phyloP scores from a whole-genome alignment of 2,329 filamentous ascomycete species.

The Trichoderma koningii region DNA sequence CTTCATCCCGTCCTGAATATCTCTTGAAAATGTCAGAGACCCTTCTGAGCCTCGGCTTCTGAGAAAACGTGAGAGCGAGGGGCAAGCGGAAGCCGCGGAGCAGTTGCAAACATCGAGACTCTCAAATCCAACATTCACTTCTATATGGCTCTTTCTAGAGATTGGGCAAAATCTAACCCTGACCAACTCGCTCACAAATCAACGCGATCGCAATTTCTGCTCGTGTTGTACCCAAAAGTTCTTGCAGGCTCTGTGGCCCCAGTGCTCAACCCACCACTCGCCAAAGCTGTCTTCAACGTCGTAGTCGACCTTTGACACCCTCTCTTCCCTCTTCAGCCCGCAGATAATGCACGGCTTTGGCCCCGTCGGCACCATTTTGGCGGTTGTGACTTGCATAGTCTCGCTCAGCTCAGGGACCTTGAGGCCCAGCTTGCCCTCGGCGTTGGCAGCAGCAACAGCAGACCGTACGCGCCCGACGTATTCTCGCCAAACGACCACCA shows the following conservation, averaged over 20 bases:
- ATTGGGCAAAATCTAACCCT: neutral
- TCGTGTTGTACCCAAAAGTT: constrained; percentile 86
- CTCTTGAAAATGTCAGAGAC: too few relatives aligned
- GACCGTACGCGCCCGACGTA: constrained; percentile 74
- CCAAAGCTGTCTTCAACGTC: constrained; percentile 87
- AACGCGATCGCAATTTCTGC: constrained; percentile 68
- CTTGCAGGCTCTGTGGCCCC: constrained; percentile 77
- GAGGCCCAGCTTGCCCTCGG: constrained; percentile 54
- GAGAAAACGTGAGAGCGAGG: neutral
- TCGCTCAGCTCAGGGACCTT: constrained; percentile 71
- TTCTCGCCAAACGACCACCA: constrained; percentile 72
- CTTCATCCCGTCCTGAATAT: neutral
- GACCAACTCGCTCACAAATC: neutral
- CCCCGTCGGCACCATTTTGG: constrained; percentile 73
- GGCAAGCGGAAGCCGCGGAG: neutral
- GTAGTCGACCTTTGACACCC: constrained; percentile 73
- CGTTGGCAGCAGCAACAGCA: constrained; percentile 67
- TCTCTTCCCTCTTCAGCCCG: constrained; percentile 84
- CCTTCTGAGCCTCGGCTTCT: too few relatives aligned
- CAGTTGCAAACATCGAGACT: neutral
- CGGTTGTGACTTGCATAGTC: constrained; percentile 66
- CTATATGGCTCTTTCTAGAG: neutral
- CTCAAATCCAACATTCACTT: neutral
- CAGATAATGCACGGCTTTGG: constrained; percentile 80
- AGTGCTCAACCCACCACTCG: constrained; percentile 94